Conservation (phyloP, 1,284 basidiomycete species). For the Cutaneotrichosporon arboriforme region DNA sequence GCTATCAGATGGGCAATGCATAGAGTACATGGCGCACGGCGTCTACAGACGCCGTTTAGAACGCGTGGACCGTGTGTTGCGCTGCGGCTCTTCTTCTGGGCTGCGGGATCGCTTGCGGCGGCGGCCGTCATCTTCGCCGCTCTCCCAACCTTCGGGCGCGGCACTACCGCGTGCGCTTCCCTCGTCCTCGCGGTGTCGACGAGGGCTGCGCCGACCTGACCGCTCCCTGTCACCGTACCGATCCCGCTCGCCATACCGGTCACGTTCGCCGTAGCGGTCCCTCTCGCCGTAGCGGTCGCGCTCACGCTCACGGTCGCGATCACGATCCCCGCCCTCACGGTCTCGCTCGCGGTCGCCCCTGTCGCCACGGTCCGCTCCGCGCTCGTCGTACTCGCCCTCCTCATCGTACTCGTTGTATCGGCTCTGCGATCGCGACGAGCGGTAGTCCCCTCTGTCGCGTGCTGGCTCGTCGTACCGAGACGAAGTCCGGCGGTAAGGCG, state of each 20-base stretch:
- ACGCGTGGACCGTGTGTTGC: constrained; percentile 3
- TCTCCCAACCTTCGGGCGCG: constrained; percentile 33
- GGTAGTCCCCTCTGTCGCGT: constrained; percentile 7
- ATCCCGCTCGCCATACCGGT: constrained; percentile 11
- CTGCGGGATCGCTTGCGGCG: constrained; percentile 14
- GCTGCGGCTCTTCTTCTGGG: constrained; percentile 12
- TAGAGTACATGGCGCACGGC: background rate
- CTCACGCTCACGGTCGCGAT: constrained; percentile 8
- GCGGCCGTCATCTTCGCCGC: constrained; percentile 27
- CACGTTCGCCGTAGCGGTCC: constrained; percentile 5
- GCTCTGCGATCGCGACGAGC: constrained; percentile 9
- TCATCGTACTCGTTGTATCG: constrained; percentile 8
- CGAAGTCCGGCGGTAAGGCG: constrained; percentile 7
- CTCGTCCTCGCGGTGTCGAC: background rate
- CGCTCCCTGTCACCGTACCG: constrained; percentile 6
- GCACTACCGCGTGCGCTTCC: constrained; percentile 5
- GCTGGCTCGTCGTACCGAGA: constrained; percentile 10
- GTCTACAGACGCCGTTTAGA: constrained; percentile 13
- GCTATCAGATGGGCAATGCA: background rate
- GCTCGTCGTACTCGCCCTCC: constrained; percentile 18
- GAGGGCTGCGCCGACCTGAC: background rate
- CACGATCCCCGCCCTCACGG: constrained; percentile 7
- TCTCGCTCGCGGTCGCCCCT: constrained; percentile 8
- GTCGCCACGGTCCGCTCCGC: background rate
- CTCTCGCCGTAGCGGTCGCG: constrained; percentile 8